Percentiles rank a stretch among this genome's conserved stretches.
Conservation (phyloP, 2,329 filamentous ascomycete genomes). For the Colletotrichum neosansevieriae region DNA sequence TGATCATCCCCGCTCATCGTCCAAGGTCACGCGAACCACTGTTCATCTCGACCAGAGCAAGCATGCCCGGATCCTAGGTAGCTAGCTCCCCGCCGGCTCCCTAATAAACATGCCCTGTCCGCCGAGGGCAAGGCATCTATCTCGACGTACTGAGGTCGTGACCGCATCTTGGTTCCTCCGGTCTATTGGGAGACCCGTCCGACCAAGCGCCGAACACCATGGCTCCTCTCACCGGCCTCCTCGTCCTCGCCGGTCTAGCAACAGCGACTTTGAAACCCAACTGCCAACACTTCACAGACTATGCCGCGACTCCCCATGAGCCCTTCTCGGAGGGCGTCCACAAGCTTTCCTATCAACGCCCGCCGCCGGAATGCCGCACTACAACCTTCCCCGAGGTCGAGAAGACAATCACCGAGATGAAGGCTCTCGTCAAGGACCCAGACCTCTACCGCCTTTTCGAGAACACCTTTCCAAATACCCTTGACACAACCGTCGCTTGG, state of each 20-base stretch:
- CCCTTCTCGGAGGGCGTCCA: constrained; percentile 84
- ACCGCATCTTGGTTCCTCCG: constrained; percentile 8
- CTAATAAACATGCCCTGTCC: constrained; percentile 26
- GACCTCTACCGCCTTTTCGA: constrained; percentile 79
- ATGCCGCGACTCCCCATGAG: constrained; percentile 60
- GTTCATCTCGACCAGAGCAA: constrained; percentile 25
- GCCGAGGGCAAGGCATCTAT: constrained; percentile 10
- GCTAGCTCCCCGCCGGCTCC: not conserved
- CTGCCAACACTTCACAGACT: constrained; percentile 52
- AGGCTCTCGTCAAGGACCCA: constrained; percentile 77
- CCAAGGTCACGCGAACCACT: constrained; percentile 23
- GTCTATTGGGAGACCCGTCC: not conserved
- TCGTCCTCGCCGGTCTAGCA: constrained; percentile 29
- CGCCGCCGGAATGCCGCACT: constrained; percentile 80
- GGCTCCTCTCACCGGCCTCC: constrained; percentile 5
- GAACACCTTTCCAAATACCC: constrained; percentile 80
- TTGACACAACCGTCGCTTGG: constrained; percentile 80
- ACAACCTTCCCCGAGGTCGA: constrained; percentile 85
- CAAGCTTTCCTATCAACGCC: constrained; percentile 83
- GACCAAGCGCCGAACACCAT: not conserved
- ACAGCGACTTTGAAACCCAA: constrained; percentile 44
- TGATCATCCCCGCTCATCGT: constrained; percentile 25
- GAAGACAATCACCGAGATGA: constrained; percentile 77
- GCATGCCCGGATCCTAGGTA: constrained; percentile 6
- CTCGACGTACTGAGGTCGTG: constrained; percentile 13